A percentile compares a stretch with the other conserved stretches of the same genome.
These are phyloP conservation scores for Beauveria asiatica DNA, from an alignment of 2,329 filamentous ascomycete species.

Conservation along the genomic window DNA sequence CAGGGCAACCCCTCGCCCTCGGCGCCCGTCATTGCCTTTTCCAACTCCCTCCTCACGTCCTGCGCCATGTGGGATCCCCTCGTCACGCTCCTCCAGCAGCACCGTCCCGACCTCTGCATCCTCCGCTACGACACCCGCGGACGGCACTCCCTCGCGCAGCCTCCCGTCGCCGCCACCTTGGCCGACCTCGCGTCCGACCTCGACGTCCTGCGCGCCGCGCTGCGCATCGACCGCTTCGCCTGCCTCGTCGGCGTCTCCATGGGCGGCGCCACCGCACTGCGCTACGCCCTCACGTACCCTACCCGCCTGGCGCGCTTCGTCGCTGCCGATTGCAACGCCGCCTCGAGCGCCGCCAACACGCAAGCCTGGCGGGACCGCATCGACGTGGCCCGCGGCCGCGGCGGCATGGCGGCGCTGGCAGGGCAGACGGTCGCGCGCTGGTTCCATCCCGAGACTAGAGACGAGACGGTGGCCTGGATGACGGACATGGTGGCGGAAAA, in stretches of 20 bases:
- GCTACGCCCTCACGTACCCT: slow-evolving; percentile 52
- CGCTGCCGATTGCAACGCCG: slow-evolving; percentile 70
- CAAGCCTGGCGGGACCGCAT: slow-evolving; percentile 74
- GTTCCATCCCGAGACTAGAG: slow-evolving; percentile 55
- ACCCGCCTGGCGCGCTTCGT: slow-evolving; percentile 58
- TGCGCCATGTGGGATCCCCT: slow-evolving; percentile 76
- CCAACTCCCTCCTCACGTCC: slow-evolving; percentile 73
- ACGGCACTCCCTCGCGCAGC: slow-evolving; percentile 42
- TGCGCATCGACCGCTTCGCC: slow-evolving; percentile 59
- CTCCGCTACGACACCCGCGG: slow-evolving; percentile 73
- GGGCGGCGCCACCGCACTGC: slow-evolving; percentile 70
- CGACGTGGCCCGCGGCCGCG: slow-evolving; percentile 49
- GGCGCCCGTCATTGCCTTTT: slow-evolving; percentile 66
- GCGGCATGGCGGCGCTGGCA: slow-evolving; percentile 59
- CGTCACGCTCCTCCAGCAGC: slow-evolving; percentile 48
- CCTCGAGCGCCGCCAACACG: slow-evolving; percentile 64
- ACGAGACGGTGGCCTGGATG: slow-evolving; percentile 42
- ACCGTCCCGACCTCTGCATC: slow-evolving; percentile 59
- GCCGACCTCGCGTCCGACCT: slow-evolving; percentile 63
- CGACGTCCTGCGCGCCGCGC: slow-evolving; percentile 53
- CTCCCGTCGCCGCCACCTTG: slow-evolving; percentile 45
- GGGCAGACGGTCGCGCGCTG: slow-evolving; percentile 64
- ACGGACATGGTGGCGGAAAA: slow-evolving; percentile 63
- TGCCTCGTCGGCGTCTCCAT: slow-evolving; percentile 69
- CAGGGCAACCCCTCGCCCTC: slow-evolving; percentile 60